Evolutionary conservation across 371 early-diverging fungal species (phyloP).

Genomic region (Lichtheimia hyalospora): DNA sequence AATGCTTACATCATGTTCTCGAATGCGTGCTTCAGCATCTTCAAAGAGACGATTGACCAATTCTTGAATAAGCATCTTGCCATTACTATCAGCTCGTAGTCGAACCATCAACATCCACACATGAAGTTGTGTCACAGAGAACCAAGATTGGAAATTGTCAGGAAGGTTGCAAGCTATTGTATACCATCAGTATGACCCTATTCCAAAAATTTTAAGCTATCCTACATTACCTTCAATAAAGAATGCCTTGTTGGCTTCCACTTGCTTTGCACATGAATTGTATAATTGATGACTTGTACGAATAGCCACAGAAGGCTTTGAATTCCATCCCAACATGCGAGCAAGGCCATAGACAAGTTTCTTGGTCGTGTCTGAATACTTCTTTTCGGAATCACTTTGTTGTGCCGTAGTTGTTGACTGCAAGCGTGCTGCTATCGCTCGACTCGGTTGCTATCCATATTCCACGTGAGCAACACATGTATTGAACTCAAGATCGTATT

Average conservation of each 20-base stretch:
- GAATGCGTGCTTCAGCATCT: conserved; percentile 82
- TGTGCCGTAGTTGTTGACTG: conserved; percentile 7
- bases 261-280: conserved; percentile 50
- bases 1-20: conserved; percentile 54
- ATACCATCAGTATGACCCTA: not conserved
- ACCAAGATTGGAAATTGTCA: conserved; percentile 96
- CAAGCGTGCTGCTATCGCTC: not conserved
- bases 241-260: conserved; percentile 55
- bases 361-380: conserved; percentile 42
- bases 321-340: conserved; percentile 55
- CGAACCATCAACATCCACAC: conserved; percentile 94
- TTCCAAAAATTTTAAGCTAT: not conserved
- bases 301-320: conserved; percentile 56
- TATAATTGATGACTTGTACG: conserved; percentile 56
- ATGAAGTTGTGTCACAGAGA: conserved; percentile 84
- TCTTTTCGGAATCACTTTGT: conserved; percentile 7
- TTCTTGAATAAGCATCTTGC: conserved; percentile 82
- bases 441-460: not conserved
- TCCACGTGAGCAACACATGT: no score
- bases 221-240: conserved; percentile 53
- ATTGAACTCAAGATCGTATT: not conserved
- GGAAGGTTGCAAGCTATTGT: conserved; percentile 68
- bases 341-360: conserved; percentile 51
- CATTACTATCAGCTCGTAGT: conserved; percentile 68
- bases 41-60: conserved; percentile 87